phyloP scores from a whole-genome alignment of 768 basidiomycete genomes.

The Sporobolomyces phaffii region DNA sequence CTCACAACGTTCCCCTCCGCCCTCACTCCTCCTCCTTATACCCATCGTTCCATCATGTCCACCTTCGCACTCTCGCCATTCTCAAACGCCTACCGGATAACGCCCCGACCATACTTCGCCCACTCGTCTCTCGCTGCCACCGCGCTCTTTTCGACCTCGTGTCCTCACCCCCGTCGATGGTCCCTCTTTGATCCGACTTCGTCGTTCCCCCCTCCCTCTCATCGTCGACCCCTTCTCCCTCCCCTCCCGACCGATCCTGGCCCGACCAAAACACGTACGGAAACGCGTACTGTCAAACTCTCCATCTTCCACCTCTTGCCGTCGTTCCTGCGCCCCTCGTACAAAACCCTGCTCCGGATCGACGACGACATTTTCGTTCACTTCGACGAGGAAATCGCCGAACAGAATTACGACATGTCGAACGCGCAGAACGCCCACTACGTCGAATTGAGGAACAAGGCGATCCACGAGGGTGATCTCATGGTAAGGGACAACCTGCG shows the following conservation, averaged over 20 bases:
- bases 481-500: too few species aligned
- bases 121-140: slow-evolving; percentile 2
- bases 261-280: too few species aligned
- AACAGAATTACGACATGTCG: slow-evolving; percentile 35
- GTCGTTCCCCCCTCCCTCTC: neutral
- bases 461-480: slow-evolving; percentile 69
- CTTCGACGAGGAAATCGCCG: neutral
- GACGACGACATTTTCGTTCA: slow-evolving; percentile 12
- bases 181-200: neutral
- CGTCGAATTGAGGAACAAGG: slow-evolving; percentile 62
- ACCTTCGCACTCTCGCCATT: slow-evolving; percentile 3
- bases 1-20: slow-evolving; percentile 2
- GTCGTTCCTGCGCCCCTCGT: slow-evolving; percentile 25
- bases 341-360: slow-evolving; percentile 4
- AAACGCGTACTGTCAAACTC: neutral
- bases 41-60: neutral
- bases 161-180: neutral
- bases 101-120: neutral
- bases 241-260: neutral
- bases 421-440: slow-evolving; percentile 57
- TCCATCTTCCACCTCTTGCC: slow-evolving; percentile 23
- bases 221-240: neutral
- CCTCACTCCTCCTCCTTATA: neutral
- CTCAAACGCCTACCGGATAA: slow-evolving; percentile 14
- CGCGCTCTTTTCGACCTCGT: neutral